A percentile compares a stretch with the other conserved stretches of the same genome.
Evolutionary conservation across 2,329 filamentous ascomycete species (phyloP).

Genomic region (Rhynchosporium agropyri): DNA sequence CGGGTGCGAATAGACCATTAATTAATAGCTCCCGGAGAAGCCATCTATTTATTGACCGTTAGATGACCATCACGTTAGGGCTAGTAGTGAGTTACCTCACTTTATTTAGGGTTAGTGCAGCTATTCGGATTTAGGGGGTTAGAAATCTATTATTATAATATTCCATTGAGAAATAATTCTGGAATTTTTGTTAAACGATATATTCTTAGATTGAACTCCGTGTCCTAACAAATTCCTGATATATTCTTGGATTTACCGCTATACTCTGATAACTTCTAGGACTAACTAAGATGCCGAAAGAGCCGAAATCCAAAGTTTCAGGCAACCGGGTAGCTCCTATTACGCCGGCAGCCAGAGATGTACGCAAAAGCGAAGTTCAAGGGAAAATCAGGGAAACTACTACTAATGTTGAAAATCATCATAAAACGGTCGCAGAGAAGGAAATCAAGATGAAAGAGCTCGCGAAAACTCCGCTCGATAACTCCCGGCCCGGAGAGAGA

Average conservation of each 20-base stretch:
- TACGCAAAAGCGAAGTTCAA: not conserved
- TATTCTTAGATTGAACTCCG: too few relatives aligned
- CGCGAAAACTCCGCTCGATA: not conserved
- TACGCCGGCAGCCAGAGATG: not conserved
- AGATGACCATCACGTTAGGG: not conserved
- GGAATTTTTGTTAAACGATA: too few relatives aligned
- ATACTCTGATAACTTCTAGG: not conserved
- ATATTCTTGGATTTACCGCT: not conserved
- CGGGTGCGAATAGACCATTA: not conserved
- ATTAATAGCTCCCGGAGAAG: not conserved
- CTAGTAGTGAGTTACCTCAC: not conserved
- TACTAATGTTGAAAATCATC: not conserved
- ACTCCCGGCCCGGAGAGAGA: not conserved
- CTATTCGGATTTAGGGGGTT: not conserved
- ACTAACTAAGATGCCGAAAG: not conserved
- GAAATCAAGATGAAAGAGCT: not conserved
- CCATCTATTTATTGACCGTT: not conserved
- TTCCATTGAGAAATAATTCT: not conserved
- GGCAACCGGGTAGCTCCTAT: not conserved
- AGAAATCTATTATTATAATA: not conserved
- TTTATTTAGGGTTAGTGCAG: not conserved
- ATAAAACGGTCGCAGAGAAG: not conserved
- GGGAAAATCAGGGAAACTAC: not conserved
- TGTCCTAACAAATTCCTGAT: not conserved
- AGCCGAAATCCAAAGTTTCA: not conserved